Base-by-base conservation (phyloP, 495 filamentous ascomycete genomes). In the Xylaria flabelliformis region DNA sequence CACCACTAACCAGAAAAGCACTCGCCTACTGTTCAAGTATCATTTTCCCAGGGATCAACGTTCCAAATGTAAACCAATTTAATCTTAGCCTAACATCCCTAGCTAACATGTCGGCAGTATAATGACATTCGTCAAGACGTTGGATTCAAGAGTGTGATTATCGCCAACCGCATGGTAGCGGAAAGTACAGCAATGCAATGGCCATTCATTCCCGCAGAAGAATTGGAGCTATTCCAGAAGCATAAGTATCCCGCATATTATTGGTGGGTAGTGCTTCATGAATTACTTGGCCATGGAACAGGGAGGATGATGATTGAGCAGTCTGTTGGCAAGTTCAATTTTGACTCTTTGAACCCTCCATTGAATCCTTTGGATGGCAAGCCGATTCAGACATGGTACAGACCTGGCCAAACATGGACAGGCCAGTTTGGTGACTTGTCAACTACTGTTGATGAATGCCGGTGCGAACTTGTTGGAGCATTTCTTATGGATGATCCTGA, bases 111-210 rank as follows among this genome's bases (percentile, higher is more conserved):
- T 32, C 21, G n/a, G 9, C 67, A 85, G 83, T 86, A 83, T 73
- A 83, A 86, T 62, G 82, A 86, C 67, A 87, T 86, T 58, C 81
- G 83, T 3, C 78, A 85, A 68, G 76, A 81, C 19, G 72, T 72
- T 29, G 84, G 84, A 39, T 86, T 83, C 74, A 86, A 87, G 69
- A 87, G 86, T 70, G 79, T 87, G 61, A 83, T 85, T 34, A 81
- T 85, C 53, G 75, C 82, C 12, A 86, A 85, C 69, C 82, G 82
- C 50, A 82, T 85, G 80, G 75, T 72, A 13, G 79, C 77, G 19
- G 80, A 85, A 70, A 83, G 76, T 73, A 77, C 76, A 41, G 76
- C 75, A 34, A 75, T 76, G 19, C 73, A 71, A 42, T 76, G 78
- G 50, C 83, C 80, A 15, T 83, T 83, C 71, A 74, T 87, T 21